Percentiles rank a stretch among this genome's conserved stretches.
Conservation (phyloP, 2,329 filamentous ascomycete species). For the Colletotrichum tofieldiae region DNA sequence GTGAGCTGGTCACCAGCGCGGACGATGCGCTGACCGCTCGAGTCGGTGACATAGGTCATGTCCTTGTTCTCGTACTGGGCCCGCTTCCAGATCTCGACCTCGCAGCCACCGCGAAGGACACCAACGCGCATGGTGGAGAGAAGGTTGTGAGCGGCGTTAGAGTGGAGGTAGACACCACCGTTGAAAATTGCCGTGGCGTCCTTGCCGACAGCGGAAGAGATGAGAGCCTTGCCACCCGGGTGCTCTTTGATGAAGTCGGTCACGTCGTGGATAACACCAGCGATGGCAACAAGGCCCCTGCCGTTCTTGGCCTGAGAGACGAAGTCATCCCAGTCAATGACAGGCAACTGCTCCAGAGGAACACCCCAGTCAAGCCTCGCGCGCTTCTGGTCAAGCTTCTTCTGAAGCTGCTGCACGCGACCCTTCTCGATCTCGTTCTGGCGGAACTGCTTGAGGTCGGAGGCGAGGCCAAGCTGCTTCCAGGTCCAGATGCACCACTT, state of each 20-base stretch:
- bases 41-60: slow-evolving; percentile 84
- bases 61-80: slow-evolving; percentile 89
- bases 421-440: slow-evolving; percentile 95
- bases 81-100: slow-evolving; percentile 95
- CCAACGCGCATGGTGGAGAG: slow-evolving; percentile 91
- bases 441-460: slow-evolving; percentile 92
- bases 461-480: slow-evolving; percentile 88
- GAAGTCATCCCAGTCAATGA: slow-evolving; percentile 90
- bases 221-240: slow-evolving; percentile 91
- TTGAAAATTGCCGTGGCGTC: slow-evolving; percentile 94
- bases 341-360: slow-evolving; percentile 87
- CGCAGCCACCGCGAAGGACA: slow-evolving; percentile 88
- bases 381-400: slow-evolving; percentile 93
- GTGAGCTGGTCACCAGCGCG: slow-evolving; percentile 90
- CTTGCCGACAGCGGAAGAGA: slow-evolving; percentile 86
- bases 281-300: slow-evolving; percentile 82
- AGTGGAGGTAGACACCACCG: slow-evolving; percentile 91
- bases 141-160: slow-evolving; percentile 90
- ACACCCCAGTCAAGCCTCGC: slow-evolving; percentile 87
- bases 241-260: slow-evolving; percentile 89
- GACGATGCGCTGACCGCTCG: slow-evolving; percentile 84
- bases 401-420: slow-evolving; percentile 88
- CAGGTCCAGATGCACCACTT: slow-evolving; percentile 91
- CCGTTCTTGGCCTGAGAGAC: slow-evolving; percentile 84
- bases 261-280: slow-evolving; percentile 90